phyloP scores from a whole-genome alignment of 2,329 filamentous ascomycete genomes.

The Zalaria sp. region DNA sequence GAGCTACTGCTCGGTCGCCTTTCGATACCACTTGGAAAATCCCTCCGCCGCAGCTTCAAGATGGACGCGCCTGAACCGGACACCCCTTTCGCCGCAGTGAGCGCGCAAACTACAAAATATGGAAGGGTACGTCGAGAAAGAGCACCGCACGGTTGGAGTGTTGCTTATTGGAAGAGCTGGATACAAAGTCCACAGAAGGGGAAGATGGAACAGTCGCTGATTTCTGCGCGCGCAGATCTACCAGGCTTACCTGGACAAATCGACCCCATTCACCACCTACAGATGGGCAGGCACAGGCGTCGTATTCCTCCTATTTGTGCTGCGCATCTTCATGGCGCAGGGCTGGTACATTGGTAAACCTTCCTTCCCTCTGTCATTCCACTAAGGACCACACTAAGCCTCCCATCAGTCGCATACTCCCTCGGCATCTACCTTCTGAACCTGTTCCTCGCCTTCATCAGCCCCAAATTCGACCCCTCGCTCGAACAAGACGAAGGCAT shows the following conservation, averaged over 20 bases:
- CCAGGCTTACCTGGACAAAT: slow-evolving; percentile 86
- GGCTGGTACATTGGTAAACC: slow-evolving; percentile 93
- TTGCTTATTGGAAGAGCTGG: not conserved
- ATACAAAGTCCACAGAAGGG: too few relatives aligned
- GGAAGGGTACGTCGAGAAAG: slow-evolving; percentile 45
- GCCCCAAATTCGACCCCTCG: slow-evolving; percentile 96
- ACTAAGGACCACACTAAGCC: slow-evolving; percentile 1
- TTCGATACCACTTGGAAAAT: too few relatives aligned
- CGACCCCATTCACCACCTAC: slow-evolving; percentile 77
- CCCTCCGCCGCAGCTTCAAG: slow-evolving; percentile 8
- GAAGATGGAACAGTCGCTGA: not conserved
- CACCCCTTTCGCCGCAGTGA: slow-evolving; percentile 84
- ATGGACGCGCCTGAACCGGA: slow-evolving; percentile 87
- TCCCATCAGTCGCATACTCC: slow-evolving; percentile 69
- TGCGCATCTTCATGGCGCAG: slow-evolving; percentile 81
- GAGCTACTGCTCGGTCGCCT: too few relatives aligned
- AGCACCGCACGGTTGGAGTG: not conserved
- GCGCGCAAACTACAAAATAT: slow-evolving; percentile 65
- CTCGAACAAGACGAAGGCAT: slow-evolving; percentile 91
- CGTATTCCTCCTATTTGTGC: slow-evolving; percentile 66
- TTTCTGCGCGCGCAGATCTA: slow-evolving; percentile 50
- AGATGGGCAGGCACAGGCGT: slow-evolving; percentile 77
- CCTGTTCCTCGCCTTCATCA: slow-evolving; percentile 95
- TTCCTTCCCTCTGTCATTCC: not conserved
- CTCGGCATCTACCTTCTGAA: slow-evolving; percentile 98